A percentile compares a stretch with the other conserved stretches of the same genome.
Evolutionary conservation across 306 rosid genomes (phyloP).

Genomic region (Cajanus cajan): DNA sequence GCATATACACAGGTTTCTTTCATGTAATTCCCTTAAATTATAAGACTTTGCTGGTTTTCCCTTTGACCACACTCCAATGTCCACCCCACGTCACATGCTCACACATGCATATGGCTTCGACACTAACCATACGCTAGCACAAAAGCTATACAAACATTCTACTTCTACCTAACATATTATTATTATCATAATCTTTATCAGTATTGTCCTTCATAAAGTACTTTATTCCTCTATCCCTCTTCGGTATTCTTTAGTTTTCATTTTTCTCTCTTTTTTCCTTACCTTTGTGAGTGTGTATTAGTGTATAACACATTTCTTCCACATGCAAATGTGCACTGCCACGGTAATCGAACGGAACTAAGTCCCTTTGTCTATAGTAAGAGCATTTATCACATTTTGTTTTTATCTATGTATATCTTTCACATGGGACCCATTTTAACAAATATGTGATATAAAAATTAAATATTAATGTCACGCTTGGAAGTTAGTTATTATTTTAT

Average conservation of each 20-base stretch:
- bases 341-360: background rate
- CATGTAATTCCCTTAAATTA: conserved; percentile 26
- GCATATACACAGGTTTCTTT: conserved; percentile 16
- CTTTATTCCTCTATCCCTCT: background rate
- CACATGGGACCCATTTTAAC: background rate
- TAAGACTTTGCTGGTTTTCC: conserved; percentile 19
- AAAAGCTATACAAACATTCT: conserved; percentile 29
- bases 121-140: background rate
- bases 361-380: background rate
- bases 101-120: conserved; percentile 28
- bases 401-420: background rate
- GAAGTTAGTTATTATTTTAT: background rate
- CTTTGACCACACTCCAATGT: conserved; percentile 29
- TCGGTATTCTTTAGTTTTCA: background rate
- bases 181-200: background rate
- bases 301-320: background rate
- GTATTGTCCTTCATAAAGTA: background rate
- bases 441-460: background rate
- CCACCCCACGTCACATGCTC: conserved; percentile 26
- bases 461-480: background rate
- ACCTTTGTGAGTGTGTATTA: background rate
- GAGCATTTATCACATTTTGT: background rate
- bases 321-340: background rate
- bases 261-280: background rate
- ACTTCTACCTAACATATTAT: conserved; percentile 16